Conservation (phyloP, 345 rosid genomes). For the Brassica nigra region DNA sequence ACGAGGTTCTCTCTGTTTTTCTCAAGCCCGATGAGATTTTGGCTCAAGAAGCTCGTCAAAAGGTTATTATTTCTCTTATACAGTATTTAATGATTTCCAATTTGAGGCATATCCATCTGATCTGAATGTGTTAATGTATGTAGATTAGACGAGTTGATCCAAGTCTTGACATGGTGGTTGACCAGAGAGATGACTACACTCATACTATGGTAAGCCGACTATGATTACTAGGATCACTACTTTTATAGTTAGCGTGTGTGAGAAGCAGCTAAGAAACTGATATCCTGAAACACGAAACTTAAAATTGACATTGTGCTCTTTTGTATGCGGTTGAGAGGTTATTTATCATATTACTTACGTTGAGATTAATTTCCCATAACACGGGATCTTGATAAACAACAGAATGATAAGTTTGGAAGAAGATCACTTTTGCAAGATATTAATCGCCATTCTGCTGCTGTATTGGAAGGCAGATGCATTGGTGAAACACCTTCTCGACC, state of each 20-base stretch:
- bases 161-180: constrained; percentile 93
- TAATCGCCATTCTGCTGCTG: constrained; percentile 79
- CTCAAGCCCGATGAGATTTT: constrained; percentile 85
- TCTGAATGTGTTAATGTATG: constrained; percentile 25
- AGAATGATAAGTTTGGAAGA: constrained; percentile 45
- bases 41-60: constrained; percentile 72
- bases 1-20: constrained; percentile 88
- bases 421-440: constrained; percentile 74
- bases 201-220: constrained; percentile 67
- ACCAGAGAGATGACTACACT: constrained; percentile 87
- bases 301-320: not conserved
- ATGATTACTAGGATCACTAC: not conserved
- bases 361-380: not conserved
- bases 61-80: constrained; percentile 51
- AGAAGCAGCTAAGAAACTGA: not conserved
- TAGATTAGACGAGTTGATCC: constrained; percentile 94
- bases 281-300: not conserved
- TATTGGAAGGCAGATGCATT: constrained; percentile 75
- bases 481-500: constrained; percentile 37
- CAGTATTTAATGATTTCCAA: not conserved
- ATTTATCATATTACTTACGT: not conserved
- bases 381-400: constrained; percentile 58
- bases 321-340: not conserved
- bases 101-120: constrained; percentile 3
- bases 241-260: not conserved